These are phyloP conservation scores for Darksidea phi DNA, from an alignment of 495 filamentous ascomycete species.

Conservation along the genomic window DNA sequence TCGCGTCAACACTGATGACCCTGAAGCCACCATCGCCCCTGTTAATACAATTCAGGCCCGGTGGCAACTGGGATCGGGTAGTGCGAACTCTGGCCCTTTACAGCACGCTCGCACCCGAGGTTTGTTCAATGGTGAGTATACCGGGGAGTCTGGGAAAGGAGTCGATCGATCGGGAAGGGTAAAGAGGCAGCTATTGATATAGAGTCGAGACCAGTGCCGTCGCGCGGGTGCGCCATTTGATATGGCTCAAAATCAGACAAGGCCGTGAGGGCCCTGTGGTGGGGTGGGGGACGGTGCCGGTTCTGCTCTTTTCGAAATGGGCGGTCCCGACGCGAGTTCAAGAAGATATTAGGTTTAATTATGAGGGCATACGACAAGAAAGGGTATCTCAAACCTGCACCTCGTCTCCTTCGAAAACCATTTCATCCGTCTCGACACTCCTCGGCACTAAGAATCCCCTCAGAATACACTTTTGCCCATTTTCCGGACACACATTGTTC, in stretches of 20 bases:
- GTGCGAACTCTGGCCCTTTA: not conserved
- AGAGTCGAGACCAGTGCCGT: not conserved
- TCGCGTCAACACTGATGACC: slow-evolving; percentile 1
- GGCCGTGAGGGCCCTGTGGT: not conserved
- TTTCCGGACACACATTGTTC: slow-evolving; percentile 33
- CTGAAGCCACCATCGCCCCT: not conserved
- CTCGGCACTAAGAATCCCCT: slow-evolving; percentile 28
- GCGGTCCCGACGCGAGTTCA: too few species aligned
- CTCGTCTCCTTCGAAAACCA: not conserved
- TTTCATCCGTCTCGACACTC: slow-evolving; percentile 10
- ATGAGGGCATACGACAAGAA: not conserved
- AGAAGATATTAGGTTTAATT: too few species aligned
- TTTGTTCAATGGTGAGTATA: not conserved
- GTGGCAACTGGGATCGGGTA: too few species aligned
- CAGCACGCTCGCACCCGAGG: slow-evolving; percentile 2
- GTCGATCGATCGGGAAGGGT: not conserved
- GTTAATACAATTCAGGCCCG: not conserved
- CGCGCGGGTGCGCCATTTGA: not conserved
- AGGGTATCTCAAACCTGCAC: not conserved
- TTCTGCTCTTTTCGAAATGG: too few species aligned
- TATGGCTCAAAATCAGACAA: not conserved
- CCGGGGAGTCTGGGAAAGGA: not conserved
- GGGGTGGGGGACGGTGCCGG: too few species aligned
- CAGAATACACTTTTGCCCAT: slow-evolving; percentile 31
- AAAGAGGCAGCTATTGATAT: slow-evolving; percentile 1